These are phyloP conservation scores for Rhizopogon vinicolor DNA, from an alignment of 768 basidiomycete genomes.

Conservation along the genomic window DNA sequence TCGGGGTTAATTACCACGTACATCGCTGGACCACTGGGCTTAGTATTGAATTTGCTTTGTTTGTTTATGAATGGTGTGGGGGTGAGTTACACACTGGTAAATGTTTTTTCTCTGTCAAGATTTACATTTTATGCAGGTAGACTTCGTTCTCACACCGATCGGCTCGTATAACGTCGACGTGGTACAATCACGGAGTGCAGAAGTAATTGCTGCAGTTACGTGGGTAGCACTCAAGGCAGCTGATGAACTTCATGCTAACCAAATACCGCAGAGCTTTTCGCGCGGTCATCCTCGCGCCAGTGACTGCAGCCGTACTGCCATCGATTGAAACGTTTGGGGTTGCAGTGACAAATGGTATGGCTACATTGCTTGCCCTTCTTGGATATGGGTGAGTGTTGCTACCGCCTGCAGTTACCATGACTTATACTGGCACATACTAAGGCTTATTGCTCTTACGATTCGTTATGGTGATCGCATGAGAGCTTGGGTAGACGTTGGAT, in stretches of 20 bases:
- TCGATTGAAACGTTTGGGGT: constrained; percentile 47
- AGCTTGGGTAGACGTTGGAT: constrained; percentile 47
- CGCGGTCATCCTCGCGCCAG: constrained; percentile 36
- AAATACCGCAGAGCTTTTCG: constrained; percentile 39
- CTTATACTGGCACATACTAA: constrained; percentile 13
- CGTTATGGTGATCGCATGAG: constrained; percentile 48
- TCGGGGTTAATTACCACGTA: constrained; percentile 44
- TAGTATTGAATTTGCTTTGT: constrained; percentile 25
- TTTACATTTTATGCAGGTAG: constrained; percentile 31
- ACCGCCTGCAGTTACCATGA: not conserved
- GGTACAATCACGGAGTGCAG: constrained; percentile 52
- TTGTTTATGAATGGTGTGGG: constrained; percentile 56
- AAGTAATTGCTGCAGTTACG: constrained; percentile 51
- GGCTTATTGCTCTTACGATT: constrained; percentile 42
- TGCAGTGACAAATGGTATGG: constrained; percentile 36
- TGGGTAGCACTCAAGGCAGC: constrained; percentile 20
- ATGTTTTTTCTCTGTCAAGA: not conserved
- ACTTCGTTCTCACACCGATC: constrained; percentile 48
- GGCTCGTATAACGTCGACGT: constrained; percentile 58
- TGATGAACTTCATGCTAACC: not conserved
- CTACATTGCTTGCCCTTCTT: constrained; percentile 40
- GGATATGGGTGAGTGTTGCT: constrained; percentile 41
- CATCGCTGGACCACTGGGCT: constrained; percentile 40
- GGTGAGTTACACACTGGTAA: constrained; percentile 29
- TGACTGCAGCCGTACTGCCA: constrained; percentile 45